These are phyloP conservation scores for Diaporthe longicolla DNA, from an alignment of 2,329 filamentous ascomycete genomes.

Conservation along the genomic window DNA sequence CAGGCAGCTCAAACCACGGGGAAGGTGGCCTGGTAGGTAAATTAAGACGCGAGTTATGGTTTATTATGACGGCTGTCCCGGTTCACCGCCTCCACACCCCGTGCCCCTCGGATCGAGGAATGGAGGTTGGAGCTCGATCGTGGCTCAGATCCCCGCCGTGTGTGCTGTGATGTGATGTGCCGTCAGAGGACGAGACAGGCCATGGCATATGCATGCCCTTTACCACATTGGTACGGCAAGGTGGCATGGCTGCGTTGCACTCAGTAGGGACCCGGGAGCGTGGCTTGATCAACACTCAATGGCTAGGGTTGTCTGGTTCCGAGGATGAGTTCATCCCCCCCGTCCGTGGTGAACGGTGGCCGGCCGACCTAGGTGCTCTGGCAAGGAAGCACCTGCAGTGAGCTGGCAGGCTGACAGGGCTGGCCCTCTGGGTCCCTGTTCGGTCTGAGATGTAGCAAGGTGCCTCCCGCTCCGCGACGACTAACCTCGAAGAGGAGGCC, in stretches of 20 bases:
- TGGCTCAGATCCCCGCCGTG: constrained; percentile 26
- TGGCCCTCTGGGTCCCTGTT: not conserved
- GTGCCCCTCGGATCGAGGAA: not conserved
- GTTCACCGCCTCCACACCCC: constrained; percentile 26
- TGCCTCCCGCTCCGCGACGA: constrained; percentile 27
- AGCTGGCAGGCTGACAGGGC: constrained; percentile 16
- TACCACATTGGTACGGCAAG: not conserved
- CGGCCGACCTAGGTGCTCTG: not conserved
- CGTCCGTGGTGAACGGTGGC: not conserved
- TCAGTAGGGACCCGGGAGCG: constrained; percentile 9
- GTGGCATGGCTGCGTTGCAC: constrained; percentile 17
- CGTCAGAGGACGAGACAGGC: constrained; percentile 21
- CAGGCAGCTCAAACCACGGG: not conserved
- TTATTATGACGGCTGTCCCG: constrained; percentile 31
- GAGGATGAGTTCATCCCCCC: constrained; percentile 22
- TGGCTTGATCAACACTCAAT: not conserved
- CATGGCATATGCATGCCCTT: not conserved
- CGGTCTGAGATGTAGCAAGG: constrained; percentile 25
- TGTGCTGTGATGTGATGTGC: constrained; percentile 11
- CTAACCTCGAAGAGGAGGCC: constrained; percentile 36
- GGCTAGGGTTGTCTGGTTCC: not conserved
- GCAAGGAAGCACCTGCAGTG: constrained; percentile 14
- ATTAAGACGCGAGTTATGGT: constrained; percentile 20
- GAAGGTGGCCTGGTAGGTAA: not conserved
- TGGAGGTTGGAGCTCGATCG: constrained; percentile 10